Base-by-base conservation (phyloP, 805 yeast species). In the Wickerhamiella dianesei region DNA sequence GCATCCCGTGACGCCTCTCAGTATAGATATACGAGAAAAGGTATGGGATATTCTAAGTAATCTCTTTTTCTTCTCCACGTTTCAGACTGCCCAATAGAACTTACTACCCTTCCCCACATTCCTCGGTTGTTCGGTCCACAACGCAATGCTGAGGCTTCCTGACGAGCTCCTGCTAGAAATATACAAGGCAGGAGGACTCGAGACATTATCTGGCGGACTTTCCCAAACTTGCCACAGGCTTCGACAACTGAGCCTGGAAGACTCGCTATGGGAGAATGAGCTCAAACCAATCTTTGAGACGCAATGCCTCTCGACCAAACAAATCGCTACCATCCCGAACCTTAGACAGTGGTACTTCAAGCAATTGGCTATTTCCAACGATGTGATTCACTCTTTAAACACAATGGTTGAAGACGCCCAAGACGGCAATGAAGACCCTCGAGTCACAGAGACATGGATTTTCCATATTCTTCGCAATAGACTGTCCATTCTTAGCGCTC, bases 131-230 rank as follows among this genome's bases (percentile, higher is more conserved):
- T n/a, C n/a, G n/a, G n/a, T n/a, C n/a, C n/a, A n/a, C n/a, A n/a
- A n/a, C n/a, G n/a, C n/a, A n/a, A 20, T 53, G 16, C 36, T 46
- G 8, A 51, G 46, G 29, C 47, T 53, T 3, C 56, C 56, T 2
- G 47, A 49, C 19, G 56, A 53, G 41, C 35, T 53, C 4, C 41
- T 51, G 14, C 49, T 56, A 32, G 29, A 46, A n/a, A 47, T 59
- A 2, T 53, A 48, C 44, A 39, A 40, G 13, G 21, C 44, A 1
- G 53, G 56, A 3, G 60, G 56, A 12, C 39, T 43, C 4, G 54
- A 52, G 14, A 44, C 47, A 18, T 43, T 56, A 6, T 21, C 48
- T 2, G 52, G 51, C 16, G 57, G 57, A 3, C 43, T 50, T 21
- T 40, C 56, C 8, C 43, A 36, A 22, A 13, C 54, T 3, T 55